Base-by-base conservation (phyloP, 2,329 filamentous ascomycete species). In the Diaporthe nobilis region DNA sequence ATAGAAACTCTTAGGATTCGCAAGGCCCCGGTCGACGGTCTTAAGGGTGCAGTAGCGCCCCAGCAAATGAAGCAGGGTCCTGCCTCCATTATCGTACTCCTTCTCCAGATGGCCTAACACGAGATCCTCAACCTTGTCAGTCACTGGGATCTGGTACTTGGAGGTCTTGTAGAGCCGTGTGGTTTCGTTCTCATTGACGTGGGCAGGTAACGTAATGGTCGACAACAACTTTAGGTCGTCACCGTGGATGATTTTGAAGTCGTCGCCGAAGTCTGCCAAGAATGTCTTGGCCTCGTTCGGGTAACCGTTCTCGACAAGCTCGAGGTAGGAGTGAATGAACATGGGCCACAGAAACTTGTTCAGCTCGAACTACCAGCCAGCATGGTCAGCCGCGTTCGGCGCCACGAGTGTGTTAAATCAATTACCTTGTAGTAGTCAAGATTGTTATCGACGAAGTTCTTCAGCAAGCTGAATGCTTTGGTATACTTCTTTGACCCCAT, bases 291-390 rank as follows among this genome's bases (percentile, higher is more conserved):
- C 92, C 75, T 98, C 95, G 53, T 91, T 90, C 1, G 90, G 86
- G 79, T 94, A 95, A 78, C 92, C 92, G 76, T 95, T 91, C 47
- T 88, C 88, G 39, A 97, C 90, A 73, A 98, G 90, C 75, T 95
- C 92, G 37, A 99, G 87, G 82, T 94, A 98, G 0, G 95, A 97
- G 84, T 99, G 98, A 70, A 98, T 94, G 81, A 98, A 98, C 0
- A 97, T 87, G 0, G 97, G 97, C 95, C 97, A 99, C 22, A 98
- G 86, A 5, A 98, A 88, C 79, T 97, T 95, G 75, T 92, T 90
- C 4, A 99, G 88, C 85, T 99, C 97, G 60, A 96, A 95, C 92
- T 96, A 77, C 17, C 10, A 47, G 76, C 15, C 60, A 3, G n/a
- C 68, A 81, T 49, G 83, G 78, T 57, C 63, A 71, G 75, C 28